Base-by-base conservation (phyloP, 768 basidiomycete genomes). In the Plicaturopsis crispa region DNA sequence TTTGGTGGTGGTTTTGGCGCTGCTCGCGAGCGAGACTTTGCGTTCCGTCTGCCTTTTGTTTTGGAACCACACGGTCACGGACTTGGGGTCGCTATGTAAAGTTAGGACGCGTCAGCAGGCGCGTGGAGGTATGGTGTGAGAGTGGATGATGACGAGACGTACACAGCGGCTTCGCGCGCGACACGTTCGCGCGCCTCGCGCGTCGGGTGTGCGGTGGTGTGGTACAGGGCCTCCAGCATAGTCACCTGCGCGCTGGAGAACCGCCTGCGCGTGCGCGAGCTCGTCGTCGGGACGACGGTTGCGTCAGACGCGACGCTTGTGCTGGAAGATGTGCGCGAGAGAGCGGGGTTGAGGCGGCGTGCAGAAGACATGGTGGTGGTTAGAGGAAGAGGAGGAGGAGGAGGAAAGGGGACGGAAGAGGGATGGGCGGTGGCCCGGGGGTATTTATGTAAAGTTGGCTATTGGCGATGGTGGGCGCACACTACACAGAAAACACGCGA, bases 161-260 rank as follows among this genome's bases (percentile, higher is more conserved):
- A 69, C 67, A 69, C 65, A 33, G 53, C 52, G 11, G 61, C 59
- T 7, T 60, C 47, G 18, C 47, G 54, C 10, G 66, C 65, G 35
- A 69, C 50, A 2, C 51, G 49, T 36, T 68, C 67, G 35, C 67
- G 65, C 40, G 69, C 62, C 20, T 67, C 65, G 24, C 67, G 63
- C n/a, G 65, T 67, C 4, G 67, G 67, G 35, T 69, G 67, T 21
- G 65, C 63, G 11, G 60, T 55, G 13, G 56, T 55, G 48, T 63
- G 66, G 43, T 61, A 69, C 20, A 69, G 54, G 34, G 66, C 61
- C 47, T 69, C 67, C 21, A 69, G 57, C 46, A 63, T 47, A 44
- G 61, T 57, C 38, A 69, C 54, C 45, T 69, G 67, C 5, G 53
- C 44, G 35, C 49, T 60, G 8, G 56, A 60, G 42, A 69, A 70